These are phyloP conservation scores for Phlebiopsis gigantea DNA, from an alignment of 768 basidiomycete species.

Conservation along the genomic window DNA sequence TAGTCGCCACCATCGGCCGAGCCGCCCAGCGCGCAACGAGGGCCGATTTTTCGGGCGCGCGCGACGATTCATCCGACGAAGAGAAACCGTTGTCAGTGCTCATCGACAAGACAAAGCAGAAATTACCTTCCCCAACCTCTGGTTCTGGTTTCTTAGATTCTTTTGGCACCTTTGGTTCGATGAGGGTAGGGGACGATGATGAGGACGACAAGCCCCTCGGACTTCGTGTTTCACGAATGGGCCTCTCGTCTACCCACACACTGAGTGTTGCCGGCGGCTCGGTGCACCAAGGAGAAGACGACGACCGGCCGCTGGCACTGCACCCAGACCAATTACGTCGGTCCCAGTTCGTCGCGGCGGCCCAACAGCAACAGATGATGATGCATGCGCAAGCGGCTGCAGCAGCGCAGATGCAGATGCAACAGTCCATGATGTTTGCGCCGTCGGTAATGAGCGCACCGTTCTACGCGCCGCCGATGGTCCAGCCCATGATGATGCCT, in stretches of 20 bases:
- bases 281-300: conserved; percentile 44
- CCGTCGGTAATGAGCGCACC: conserved; percentile 52
- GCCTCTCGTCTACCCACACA: conserved; percentile 5
- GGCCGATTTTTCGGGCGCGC: conserved; percentile 16
- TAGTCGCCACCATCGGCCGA: conserved; percentile 57
- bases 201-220: conserved; percentile 70
- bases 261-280: conserved; percentile 12
- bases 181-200: conserved; percentile 15
- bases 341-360: conserved; percentile 44
- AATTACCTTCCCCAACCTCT: conserved; percentile 36
- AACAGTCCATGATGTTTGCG: conserved; percentile 69
- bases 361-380: conserved; percentile 51
- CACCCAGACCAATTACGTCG: conserved; percentile 79
- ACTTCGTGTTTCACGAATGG: conserved; percentile 52
- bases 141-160: conserved; percentile 25
- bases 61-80: conserved; percentile 56
- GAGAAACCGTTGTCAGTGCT: conserved; percentile 66
- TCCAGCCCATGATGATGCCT: conserved; percentile 35
- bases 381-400: conserved; percentile 61
- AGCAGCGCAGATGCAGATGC: conserved; percentile 47
- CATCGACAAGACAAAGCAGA: conserved; percentile 40
- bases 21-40: conserved; percentile 41
- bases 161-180: conserved; percentile 6
- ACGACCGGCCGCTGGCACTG: conserved; percentile 64
- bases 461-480: conserved; percentile 48